Evolutionary conservation across 2,329 filamentous ascomycete genomes (phyloP).

Genomic region (Claviceps capensis): DNA sequence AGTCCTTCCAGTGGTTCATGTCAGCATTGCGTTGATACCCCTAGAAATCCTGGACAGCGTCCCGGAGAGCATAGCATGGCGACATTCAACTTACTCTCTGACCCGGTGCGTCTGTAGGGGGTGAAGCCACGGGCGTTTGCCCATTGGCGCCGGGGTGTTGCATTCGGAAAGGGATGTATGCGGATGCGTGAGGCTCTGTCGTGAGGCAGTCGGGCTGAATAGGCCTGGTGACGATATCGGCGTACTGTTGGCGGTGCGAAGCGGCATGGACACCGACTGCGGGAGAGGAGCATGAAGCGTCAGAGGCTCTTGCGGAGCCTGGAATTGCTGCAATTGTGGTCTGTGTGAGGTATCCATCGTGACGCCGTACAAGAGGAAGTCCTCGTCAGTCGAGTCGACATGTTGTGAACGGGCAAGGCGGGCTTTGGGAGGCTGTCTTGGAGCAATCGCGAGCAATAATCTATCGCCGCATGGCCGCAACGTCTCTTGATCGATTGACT

Average conservation of each 20-base stretch:
- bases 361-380: slow-evolving; percentile 1
- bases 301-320: slow-evolving; percentile 6
- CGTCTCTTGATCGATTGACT: background rate
- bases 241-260: slow-evolving; percentile 40
- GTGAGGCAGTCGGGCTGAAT: slow-evolving; percentile 38
- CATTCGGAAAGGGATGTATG: slow-evolving; percentile 36
- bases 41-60: background rate
- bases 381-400: slow-evolving; percentile 7
- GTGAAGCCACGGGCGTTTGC: slow-evolving; percentile 51
- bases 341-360: slow-evolving; percentile 8
- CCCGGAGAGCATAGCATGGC: background rate
- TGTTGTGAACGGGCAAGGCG: slow-evolving; percentile 6
- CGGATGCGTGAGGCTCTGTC: slow-evolving; percentile 25
- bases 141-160: slow-evolving; percentile 34
- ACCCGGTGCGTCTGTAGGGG: slow-evolving; percentile 60
- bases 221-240: slow-evolving; percentile 48
- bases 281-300: slow-evolving; percentile 20
- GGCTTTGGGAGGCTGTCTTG: slow-evolving; percentile 3
- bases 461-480: slow-evolving; percentile 8
- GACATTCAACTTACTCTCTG: slow-evolving; percentile 49
- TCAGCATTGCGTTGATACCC: background rate
- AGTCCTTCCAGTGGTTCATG: slow-evolving; percentile 38
- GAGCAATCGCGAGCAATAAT: slow-evolving; percentile 5
- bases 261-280: slow-evolving; percentile 25
- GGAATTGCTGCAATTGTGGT: slow-evolving; percentile 3